Evolutionary conservation across 805 yeast genomes (phyloP).

Genomic region (Tetrapisispora namnaoensis): DNA sequence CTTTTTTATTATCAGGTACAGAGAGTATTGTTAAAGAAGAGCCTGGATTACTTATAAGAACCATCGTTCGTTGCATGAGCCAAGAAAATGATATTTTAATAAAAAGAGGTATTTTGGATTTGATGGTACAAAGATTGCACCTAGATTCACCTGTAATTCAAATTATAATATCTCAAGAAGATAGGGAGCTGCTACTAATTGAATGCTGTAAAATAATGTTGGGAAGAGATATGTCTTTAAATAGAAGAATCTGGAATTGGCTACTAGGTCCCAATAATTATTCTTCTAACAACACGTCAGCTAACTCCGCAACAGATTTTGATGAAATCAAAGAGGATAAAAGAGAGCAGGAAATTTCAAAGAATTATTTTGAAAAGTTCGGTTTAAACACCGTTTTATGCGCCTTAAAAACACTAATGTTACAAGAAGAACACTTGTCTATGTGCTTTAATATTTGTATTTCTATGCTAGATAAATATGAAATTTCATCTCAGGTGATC

Average conservation of each 20-base stretch:
- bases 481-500: conserved; percentile 66
- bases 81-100: conserved; percentile 61
- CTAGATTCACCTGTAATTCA: conserved; percentile 51
- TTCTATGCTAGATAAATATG: conserved; percentile 89
- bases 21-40: conserved; percentile 59
- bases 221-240: conserved; percentile 85
- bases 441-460: conserved; percentile 56
- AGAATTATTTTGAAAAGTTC: conserved; percentile 42
- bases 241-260: conserved; percentile 92
- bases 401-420: conserved; percentile 44
- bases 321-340: background rate
- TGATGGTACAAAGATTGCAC: conserved; percentile 59
- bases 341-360: background rate
- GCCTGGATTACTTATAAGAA: conserved; percentile 70
- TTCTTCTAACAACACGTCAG: background rate
- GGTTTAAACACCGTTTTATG: conserved; percentile 43
- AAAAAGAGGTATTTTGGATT: conserved; percentile 81
- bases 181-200: conserved; percentile 48
- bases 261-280: conserved; percentile 56
- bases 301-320: background rate
- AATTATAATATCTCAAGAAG: conserved; percentile 38
- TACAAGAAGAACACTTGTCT: conserved; percentile 26
- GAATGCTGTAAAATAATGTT: conserved; percentile 61
- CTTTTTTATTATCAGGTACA: conserved; percentile 51
- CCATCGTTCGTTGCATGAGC: conserved; percentile 58